Evolutionary conservation across 805 yeast genomes (phyloP).

Genomic region (Saturnispora zaruensis): DNA sequence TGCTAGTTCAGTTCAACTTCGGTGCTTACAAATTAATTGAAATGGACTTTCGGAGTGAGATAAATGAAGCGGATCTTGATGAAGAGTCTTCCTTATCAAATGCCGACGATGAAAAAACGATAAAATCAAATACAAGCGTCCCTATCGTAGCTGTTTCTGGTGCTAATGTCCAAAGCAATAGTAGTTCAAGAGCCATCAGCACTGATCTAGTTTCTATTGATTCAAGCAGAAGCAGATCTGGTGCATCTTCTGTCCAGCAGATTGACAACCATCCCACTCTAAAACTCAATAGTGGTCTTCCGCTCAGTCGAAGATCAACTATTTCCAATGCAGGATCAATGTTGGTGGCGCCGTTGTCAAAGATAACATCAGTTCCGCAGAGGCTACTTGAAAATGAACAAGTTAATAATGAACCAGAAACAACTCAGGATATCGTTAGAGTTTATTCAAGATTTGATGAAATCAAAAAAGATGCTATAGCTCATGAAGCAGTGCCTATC

Average conservation of each 20-base stretch:
- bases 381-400: constrained; percentile 20
- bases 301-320: neutral
- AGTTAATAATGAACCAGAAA: constrained; percentile 25
- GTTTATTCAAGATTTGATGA: constrained; percentile 43
- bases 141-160: neutral
- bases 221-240: neutral
- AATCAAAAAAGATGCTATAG: constrained; percentile 15
- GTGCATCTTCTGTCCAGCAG: neutral
- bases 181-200: neutral
- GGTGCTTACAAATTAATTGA: constrained; percentile 68
- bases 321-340: neutral
- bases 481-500: neutral
- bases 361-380: constrained; percentile 12
- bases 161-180: neutral
- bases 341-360: constrained; percentile 3
- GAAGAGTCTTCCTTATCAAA: neutral
- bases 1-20: constrained; percentile 59
- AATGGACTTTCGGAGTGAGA: constrained; percentile 47
- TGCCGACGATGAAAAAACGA: neutral
- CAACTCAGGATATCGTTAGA: constrained; percentile 37
- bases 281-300: neutral
- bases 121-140: neutral
- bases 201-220: neutral
- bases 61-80: neutral
- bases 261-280: neutral